A percentile compares a stretch with the other conserved stretches of the same genome.
phyloP scores from a whole-genome alignment of 495 filamentous ascomycete genomes.

The Neurospora sublineolata region DNA sequence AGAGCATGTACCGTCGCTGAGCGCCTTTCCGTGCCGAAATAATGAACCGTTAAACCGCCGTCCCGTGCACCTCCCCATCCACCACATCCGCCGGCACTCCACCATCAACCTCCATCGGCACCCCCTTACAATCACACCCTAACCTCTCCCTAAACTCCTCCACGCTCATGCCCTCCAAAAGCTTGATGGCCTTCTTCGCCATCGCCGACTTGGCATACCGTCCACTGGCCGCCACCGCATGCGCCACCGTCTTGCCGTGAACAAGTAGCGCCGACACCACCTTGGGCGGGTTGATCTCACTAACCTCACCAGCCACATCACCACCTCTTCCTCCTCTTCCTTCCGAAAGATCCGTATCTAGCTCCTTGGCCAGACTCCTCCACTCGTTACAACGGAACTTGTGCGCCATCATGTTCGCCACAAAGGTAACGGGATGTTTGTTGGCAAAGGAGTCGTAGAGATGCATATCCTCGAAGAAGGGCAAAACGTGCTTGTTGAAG shows the following conservation, averaged over 20 bases:
- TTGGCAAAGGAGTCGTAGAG: slow-evolving; percentile 84
- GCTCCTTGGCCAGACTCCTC: slow-evolving; percentile 19
- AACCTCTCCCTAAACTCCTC: slow-evolving; percentile 50
- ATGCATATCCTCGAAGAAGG: slow-evolving; percentile 78
- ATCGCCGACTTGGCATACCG: slow-evolving; percentile 65
- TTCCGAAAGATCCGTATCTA: not conserved
- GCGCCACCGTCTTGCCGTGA: slow-evolving; percentile 55
- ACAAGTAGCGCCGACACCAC: slow-evolving; percentile 67
- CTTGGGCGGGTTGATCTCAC: slow-evolving; percentile 31
- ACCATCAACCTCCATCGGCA: slow-evolving; percentile 1
- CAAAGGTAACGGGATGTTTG: slow-evolving; percentile 60
- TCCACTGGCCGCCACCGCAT: slow-evolving; percentile 48
- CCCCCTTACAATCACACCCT: slow-evolving; percentile 47
- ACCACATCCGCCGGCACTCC: not conserved
- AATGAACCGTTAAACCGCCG: slow-evolving; percentile 1
- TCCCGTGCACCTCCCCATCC: slow-evolving; percentile 5
- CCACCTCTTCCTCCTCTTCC: not conserved
- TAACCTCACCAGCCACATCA: slow-evolving; percentile 8
- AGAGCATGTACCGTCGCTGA: not conserved
- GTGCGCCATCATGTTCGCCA: slow-evolving; percentile 31
- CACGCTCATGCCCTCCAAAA: slow-evolving; percentile 44
- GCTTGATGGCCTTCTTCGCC: slow-evolving; percentile 51
- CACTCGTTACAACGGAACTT: slow-evolving; percentile 39
- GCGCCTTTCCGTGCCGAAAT: not conserved
- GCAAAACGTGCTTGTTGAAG: slow-evolving; percentile 58